phyloP scores from a whole-genome alignment of 371 early-diverging fungal genomes.

The Choanephora cucurbitarum region DNA sequence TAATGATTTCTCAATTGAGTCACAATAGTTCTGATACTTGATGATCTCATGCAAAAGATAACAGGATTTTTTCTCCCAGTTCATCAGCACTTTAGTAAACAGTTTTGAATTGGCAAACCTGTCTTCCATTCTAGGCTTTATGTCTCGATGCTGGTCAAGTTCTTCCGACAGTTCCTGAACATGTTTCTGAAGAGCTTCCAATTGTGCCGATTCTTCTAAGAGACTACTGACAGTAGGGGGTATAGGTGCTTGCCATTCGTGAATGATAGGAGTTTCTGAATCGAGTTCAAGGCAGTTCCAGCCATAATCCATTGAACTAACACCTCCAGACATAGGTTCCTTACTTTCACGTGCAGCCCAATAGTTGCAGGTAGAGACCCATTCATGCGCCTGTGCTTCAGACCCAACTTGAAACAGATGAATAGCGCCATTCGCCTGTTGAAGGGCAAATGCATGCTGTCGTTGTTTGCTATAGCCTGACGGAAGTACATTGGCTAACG shows the following conservation, averaged over 20 bases:
- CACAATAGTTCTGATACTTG: slow-evolving; percentile 86
- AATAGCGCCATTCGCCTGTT: slow-evolving; percentile 76
- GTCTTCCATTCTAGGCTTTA: slow-evolving; percentile 42
- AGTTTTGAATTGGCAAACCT: slow-evolving; percentile 48
- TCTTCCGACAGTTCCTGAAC: slow-evolving; percentile 34
- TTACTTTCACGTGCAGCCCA: slow-evolving; percentile 91
- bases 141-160: slow-evolving; percentile 43
- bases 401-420: slow-evolving; percentile 81
- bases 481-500: slow-evolving; percentile 78
- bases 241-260: slow-evolving; percentile 43
- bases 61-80: slow-evolving; percentile 85
- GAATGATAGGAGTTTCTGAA: slow-evolving; percentile 2
- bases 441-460: slow-evolving; percentile 83
- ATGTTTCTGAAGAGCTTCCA: slow-evolving; percentile 34
- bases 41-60: slow-evolving; percentile 84
- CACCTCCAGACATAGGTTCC: slow-evolving; percentile 84
- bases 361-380: slow-evolving; percentile 88
- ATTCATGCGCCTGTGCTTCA: slow-evolving; percentile 70
- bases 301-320: slow-evolving; percentile 89
- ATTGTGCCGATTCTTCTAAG: slow-evolving; percentile 37
- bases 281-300: slow-evolving; percentile 58
- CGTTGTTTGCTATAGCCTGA: slow-evolving; percentile 79
- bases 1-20: slow-evolving; percentile 72
- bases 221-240: slow-evolving; percentile 40
- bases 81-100: slow-evolving; percentile 68